These are phyloP conservation scores for Novymonas esmeraldas DNA, from an alignment of 208 protist species.

Conservation along the genomic window DNA sequence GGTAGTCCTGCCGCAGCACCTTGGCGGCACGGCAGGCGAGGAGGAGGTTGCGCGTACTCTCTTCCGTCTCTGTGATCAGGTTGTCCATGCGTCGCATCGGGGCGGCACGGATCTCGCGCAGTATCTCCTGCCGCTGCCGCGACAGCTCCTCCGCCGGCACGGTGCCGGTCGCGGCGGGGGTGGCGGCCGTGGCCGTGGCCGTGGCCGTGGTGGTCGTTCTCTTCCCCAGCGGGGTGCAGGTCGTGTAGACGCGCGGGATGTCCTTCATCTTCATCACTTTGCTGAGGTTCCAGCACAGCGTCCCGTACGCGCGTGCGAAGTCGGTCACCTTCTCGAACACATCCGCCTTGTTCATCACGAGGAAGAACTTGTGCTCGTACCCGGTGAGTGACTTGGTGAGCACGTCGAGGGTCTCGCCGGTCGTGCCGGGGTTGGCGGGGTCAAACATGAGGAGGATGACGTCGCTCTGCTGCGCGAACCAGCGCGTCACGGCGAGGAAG, in stretches of 20 bases:
- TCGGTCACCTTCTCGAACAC: conserved; percentile 83
- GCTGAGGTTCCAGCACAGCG: conserved; percentile 92
- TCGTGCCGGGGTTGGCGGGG: conserved; percentile 86
- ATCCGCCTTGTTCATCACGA: conserved; percentile 92
- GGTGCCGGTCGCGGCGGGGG: neutral
- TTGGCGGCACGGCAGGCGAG: conserved; percentile 54
- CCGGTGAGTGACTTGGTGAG: conserved; percentile 85
- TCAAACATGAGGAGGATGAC: conserved; percentile 93
- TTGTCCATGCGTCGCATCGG: conserved; percentile 80
- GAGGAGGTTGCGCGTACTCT: conserved; percentile 54
- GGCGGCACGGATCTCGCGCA: conserved; percentile 59
- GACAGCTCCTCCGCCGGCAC: conserved; percentile 54
- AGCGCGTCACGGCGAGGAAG: conserved; percentile 78
- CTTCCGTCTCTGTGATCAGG: conserved; percentile 74
- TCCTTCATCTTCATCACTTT: conserved; percentile 92
- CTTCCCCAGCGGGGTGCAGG: conserved; percentile 47
- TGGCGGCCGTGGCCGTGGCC: neutral
- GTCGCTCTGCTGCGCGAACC: conserved; percentile 90
- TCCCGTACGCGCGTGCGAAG: conserved; percentile 89
- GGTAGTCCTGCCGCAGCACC: conserved; percentile 49
- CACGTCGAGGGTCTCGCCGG: conserved; percentile 92
- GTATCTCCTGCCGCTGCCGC: conserved; percentile 56
- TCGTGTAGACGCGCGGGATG: conserved; percentile 92
- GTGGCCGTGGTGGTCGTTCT: neutral
- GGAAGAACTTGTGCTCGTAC: conserved; percentile 89